Percentiles rank a stretch among this genome's conserved stretches.
Evolutionary conservation across 805 yeast genomes (phyloP).

Genomic region (Sugiyamaella mastotermitis): DNA sequence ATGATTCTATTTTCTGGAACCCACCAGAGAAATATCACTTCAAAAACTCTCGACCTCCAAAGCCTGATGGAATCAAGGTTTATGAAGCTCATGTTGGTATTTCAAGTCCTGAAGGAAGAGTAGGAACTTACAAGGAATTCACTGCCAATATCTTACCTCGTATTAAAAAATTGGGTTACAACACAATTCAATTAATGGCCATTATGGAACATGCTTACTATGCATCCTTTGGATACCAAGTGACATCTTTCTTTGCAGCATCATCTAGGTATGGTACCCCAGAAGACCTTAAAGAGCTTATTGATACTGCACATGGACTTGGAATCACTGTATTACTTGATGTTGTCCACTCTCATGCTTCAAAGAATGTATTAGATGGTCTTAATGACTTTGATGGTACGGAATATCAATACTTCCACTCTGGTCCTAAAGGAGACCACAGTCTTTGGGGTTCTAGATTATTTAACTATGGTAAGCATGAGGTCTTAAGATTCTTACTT

Average conservation of each 20-base stretch:
- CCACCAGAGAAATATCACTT: slow-evolving; percentile 57
- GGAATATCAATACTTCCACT: slow-evolving; percentile 90
- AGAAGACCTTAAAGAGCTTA: slow-evolving; percentile 83
- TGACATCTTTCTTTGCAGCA: slow-evolving; percentile 84
- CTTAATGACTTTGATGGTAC: slow-evolving; percentile 91
- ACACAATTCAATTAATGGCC: slow-evolving; percentile 94
- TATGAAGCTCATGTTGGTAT: slow-evolving; percentile 95
- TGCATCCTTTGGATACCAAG: slow-evolving; percentile 97
- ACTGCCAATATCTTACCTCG: slow-evolving; percentile 76
- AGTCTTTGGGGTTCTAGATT: slow-evolving; percentile 95
- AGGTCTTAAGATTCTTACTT: slow-evolving; percentile 79
- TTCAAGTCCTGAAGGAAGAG: slow-evolving; percentile 79
- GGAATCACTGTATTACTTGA: slow-evolving; percentile 85
- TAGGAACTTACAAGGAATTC: slow-evolving; percentile 83
- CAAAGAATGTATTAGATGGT: slow-evolving; percentile 92
- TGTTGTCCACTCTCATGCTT: slow-evolving; percentile 93
- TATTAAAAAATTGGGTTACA: slow-evolving; percentile 79
- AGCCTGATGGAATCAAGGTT: slow-evolving; percentile 54
- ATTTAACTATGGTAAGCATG: slow-evolving; percentile 87
- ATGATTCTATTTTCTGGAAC: slow-evolving; percentile 93
- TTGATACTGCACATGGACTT: slow-evolving; percentile 85
- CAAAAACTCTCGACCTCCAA: slow-evolving; percentile 56
- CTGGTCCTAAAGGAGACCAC: slow-evolving; percentile 84
- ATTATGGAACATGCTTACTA: slow-evolving; percentile 98
- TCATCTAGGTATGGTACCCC: slow-evolving; percentile 93